phyloP scores from a whole-genome alignment of 169 alveolate genomes.

The Eimeria brunetti region DNA sequence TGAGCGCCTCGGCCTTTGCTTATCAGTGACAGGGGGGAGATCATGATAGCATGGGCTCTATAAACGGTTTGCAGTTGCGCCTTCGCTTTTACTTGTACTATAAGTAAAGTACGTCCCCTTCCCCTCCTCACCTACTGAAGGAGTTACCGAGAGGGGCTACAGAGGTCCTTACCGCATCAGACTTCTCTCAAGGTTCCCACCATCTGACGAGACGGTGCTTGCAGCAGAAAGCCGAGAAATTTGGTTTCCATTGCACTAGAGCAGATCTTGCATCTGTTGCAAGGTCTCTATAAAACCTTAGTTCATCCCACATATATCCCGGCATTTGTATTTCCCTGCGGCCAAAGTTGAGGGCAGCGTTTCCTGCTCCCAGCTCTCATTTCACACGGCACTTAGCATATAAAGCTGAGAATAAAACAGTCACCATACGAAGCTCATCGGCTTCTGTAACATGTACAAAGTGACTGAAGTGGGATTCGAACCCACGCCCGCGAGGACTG shows the following conservation, averaged over 20 bases:
- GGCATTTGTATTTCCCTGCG: not conserved
- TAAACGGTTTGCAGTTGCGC: not conserved
- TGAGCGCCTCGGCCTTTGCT: no score
- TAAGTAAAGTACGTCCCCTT: not conserved
- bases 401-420: not conserved
- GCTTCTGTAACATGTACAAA: not conserved
- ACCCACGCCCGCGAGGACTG: conserved; percentile 99
- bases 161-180: not conserved
- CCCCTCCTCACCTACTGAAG: not conserved
- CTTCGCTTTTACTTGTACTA: not conserved
- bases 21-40: no score
- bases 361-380: not conserved
- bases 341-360: not conserved
- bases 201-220: not conserved
- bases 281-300: not conserved
- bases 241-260: not conserved
- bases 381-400: not conserved
- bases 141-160: not conserved
- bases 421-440: not conserved
- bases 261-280: not conserved
- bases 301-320: not conserved
- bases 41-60: not conserved
- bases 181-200: not conserved
- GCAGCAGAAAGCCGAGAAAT: not conserved
- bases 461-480: conserved; percentile 97